Percentiles rank a stretch among this genome's conserved stretches.
phyloP scores from a whole-genome alignment of 352 stramenopile species.

The Halophytophthora batemanensis region DNA sequence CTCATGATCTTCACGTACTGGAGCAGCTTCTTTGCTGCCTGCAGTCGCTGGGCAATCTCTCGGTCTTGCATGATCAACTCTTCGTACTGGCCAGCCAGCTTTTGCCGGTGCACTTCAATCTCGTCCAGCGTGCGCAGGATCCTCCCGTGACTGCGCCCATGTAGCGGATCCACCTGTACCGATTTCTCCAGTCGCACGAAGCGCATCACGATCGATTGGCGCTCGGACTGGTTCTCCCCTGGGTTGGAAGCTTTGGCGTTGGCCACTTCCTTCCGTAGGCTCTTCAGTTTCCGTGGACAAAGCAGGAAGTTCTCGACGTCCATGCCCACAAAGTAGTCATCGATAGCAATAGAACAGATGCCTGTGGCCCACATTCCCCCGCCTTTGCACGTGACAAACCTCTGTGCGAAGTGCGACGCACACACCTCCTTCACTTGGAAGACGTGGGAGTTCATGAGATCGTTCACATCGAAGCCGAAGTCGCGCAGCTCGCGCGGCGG shows the following conservation, averaged over 20 bases:
- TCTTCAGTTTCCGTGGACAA: slow-evolving; percentile 33
- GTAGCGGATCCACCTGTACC: slow-evolving; percentile 32
- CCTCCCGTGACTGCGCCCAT: slow-evolving; percentile 34
- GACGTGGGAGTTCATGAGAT: slow-evolving; percentile 45
- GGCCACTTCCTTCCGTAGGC: slow-evolving; percentile 41
- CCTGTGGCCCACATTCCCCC: slow-evolving; percentile 31
- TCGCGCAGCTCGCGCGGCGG: slow-evolving; percentile 18
- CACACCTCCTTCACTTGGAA: slow-evolving; percentile 48
- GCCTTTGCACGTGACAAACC: slow-evolving; percentile 18
- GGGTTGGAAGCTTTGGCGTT: slow-evolving; percentile 8
- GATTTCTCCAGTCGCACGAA: slow-evolving; percentile 56
- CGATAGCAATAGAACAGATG: slow-evolving; percentile 88
- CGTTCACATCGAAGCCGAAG: slow-evolving; percentile 44
- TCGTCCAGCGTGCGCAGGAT: slow-evolving; percentile 49
- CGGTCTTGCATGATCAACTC: slow-evolving; percentile 34
- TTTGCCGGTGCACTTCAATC: slow-evolving; percentile 29
- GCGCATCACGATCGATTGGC: slow-evolving; percentile 35
- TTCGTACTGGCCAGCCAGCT: slow-evolving; percentile 37
- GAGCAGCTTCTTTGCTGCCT: slow-evolving; percentile 63
- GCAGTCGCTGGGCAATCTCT: slow-evolving; percentile 40
- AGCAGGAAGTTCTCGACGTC: slow-evolving; percentile 53
- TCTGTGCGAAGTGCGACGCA: slow-evolving; percentile 37
- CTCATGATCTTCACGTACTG: slow-evolving; percentile 51
- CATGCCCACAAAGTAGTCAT: slow-evolving; percentile 90
- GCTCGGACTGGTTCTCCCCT: slow-evolving; percentile 19